phyloP scores from a whole-genome alignment of 2,329 filamentous ascomycete genomes.

The Sporothrix humicola region DNA sequence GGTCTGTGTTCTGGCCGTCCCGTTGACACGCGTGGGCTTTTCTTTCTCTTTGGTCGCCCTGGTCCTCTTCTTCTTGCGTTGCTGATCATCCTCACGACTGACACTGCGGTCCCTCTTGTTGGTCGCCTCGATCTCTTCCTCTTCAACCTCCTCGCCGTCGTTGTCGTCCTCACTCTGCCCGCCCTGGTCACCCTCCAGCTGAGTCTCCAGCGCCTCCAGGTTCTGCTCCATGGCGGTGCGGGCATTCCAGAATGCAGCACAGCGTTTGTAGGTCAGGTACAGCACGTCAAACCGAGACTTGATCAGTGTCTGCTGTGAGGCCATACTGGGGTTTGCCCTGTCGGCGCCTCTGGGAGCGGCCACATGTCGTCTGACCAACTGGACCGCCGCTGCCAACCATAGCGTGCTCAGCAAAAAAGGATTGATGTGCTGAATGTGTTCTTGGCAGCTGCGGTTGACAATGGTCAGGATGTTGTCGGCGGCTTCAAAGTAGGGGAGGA shows the following conservation, averaged over 20 bases:
- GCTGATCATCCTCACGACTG: background rate
- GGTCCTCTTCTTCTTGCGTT: background rate
- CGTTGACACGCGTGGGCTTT: background rate
- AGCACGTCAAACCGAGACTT: slow-evolving; percentile 32
- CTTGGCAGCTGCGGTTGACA: slow-evolving; percentile 29
- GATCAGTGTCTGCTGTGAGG: slow-evolving; percentile 23
- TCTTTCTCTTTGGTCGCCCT: background rate
- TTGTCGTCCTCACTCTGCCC: background rate
- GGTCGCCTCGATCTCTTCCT: too few relatives aligned
- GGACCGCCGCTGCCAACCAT: slow-evolving; percentile 30
- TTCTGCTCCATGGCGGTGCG: slow-evolving; percentile 33
- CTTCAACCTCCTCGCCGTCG: background rate
- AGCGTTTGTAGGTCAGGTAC: slow-evolving; percentile 28
- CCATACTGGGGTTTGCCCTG: too few relatives aligned
- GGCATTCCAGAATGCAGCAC: slow-evolving; percentile 26
- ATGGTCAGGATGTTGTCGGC: slow-evolving; percentile 31
- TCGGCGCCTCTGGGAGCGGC: background rate
- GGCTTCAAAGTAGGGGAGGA: slow-evolving; percentile 29
- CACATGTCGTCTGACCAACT: slow-evolving; percentile 17
- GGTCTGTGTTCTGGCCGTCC: background rate
- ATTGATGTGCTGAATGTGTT: slow-evolving; percentile 29
- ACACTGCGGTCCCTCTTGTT: background rate
- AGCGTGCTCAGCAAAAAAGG: slow-evolving; percentile 26
- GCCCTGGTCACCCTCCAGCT: background rate
- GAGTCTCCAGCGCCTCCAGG: slow-evolving; percentile 22